Percentiles rank a stretch among this genome's conserved stretches.
Evolutionary conservation across 768 basidiomycete genomes (phyloP).

Genomic region (Porphyrellus cyaneotinctus): DNA sequence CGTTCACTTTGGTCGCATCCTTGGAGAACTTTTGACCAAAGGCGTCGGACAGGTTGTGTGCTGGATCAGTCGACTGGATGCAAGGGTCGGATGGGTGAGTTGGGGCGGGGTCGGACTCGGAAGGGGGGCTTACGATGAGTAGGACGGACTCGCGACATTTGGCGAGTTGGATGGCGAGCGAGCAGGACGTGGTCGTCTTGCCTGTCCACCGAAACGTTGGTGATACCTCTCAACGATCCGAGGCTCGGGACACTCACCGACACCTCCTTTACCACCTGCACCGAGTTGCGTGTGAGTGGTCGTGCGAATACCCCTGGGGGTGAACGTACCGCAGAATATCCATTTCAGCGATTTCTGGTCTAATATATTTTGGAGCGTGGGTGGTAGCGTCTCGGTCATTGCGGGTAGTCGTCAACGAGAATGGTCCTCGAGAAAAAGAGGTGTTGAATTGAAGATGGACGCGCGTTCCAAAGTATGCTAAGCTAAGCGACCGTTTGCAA

Average conservation of each 20-base stretch:
- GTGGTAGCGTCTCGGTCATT: conserved; percentile 63
- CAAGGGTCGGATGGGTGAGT: background rate
- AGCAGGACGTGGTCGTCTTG: conserved; percentile 98
- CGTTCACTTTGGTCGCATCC: conserved; percentile 97
- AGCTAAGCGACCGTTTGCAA: conserved; percentile 15
- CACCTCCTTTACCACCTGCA: conserved; percentile 96
- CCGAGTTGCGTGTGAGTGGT: conserved; percentile 11
- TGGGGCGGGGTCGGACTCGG: background rate
- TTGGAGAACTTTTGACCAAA: conserved; percentile 99
- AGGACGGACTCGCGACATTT: conserved; percentile 90
- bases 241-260: conserved; percentile 54
- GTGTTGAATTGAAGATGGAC: conserved; percentile 10
- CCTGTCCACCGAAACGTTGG: conserved; percentile 44
- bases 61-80: conserved; percentile 93
- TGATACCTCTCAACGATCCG: background rate
- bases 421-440: background rate
- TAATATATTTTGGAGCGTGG: conserved; percentile 90
- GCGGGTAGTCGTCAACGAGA: conserved; percentile 9
- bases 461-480: conserved; percentile 18
- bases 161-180: conserved; percentile 94
- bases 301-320: conserved; percentile 6
- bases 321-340: conserved; percentile 91
- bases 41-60: conserved; percentile 97
- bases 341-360: conserved; percentile 93
- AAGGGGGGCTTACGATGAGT: conserved; percentile 73